A percentile compares a stretch with the other conserved stretches of the same genome.
Evolutionary conservation across 192 early-diverging fungal genomes (phyloP).

Genomic region (Coemansia sp.): DNA sequence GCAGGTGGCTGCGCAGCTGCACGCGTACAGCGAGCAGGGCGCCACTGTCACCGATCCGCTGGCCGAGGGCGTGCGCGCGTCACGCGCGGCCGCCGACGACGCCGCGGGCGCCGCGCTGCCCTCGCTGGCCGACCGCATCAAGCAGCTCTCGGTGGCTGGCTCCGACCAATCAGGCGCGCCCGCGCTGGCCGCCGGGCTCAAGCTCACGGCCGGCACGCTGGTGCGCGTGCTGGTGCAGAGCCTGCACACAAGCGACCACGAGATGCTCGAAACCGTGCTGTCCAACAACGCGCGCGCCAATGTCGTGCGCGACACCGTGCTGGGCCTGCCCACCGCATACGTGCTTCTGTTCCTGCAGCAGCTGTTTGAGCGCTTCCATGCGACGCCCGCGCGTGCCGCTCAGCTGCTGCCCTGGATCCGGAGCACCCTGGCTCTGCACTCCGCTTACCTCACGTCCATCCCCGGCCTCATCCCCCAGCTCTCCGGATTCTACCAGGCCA

Average conservation of each 20-base stretch:
- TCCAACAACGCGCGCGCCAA: constrained; percentile 24
- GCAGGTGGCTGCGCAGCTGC: constrained; percentile 15
- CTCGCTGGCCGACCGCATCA: constrained; percentile 40
- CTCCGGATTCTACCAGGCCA: constrained; percentile 36
- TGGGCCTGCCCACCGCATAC: constrained; percentile 31
- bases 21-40: constrained; percentile 20
- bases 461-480: constrained; percentile 42
- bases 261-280: constrained; percentile 38
- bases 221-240: constrained; percentile 47
- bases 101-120: constrained; percentile 1
- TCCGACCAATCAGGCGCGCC: not conserved
- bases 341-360: constrained; percentile 44
- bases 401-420: constrained; percentile 43
- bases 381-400: constrained; percentile 16
- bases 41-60: constrained; percentile 12
- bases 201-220: constrained; percentile 28
- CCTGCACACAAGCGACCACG: constrained; percentile 35
- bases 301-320: constrained; percentile 41
- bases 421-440: constrained; percentile 27
- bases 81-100: constrained; percentile 13
- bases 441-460: constrained; percentile 32
- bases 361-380: constrained; percentile 40
- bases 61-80: constrained; percentile 7
- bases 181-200: not conserved
- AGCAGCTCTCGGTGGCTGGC: constrained; percentile 25